These are phyloP conservation scores for Fomitiporia mediterranea DNA, from an alignment of 1,284 basidiomycete species.

Conservation along the genomic window DNA sequence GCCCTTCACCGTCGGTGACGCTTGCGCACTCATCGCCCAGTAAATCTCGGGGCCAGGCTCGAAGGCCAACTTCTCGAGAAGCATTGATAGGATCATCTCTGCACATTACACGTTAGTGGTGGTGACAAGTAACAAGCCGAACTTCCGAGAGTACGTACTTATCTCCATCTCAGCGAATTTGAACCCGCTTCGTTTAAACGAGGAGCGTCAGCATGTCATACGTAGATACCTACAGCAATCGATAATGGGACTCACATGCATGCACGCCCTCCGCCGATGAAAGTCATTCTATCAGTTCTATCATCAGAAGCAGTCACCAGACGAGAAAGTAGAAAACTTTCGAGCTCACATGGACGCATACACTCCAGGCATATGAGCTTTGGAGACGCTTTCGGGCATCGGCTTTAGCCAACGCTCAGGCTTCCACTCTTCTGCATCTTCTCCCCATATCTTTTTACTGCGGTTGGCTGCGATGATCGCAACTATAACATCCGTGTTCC, in stretches of 20 bases:
- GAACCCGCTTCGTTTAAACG: constrained; percentile 13
- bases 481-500: constrained; percentile 18
- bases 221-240: not conserved
- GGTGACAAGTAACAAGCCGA: not conserved
- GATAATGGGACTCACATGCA: constrained; percentile 17
- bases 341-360: constrained; percentile 21
- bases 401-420: constrained; percentile 14
- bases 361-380: constrained; percentile 18
- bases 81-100: constrained; percentile 15
- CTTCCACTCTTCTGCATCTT: constrained; percentile 19
- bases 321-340: not conserved
- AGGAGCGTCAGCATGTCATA: not conserved
- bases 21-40: constrained; percentile 11
- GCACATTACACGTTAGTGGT: not conserved
- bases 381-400: constrained; percentile 11
- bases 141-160: constrained; percentile 2
- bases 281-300: constrained; percentile 13
- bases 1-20: constrained; percentile 2
- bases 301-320: not conserved
- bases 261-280: constrained; percentile 18
- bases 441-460: constrained; percentile 20
- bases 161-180: constrained; percentile 20
- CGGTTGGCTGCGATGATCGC: constrained; percentile 18
- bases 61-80: constrained; percentile 18
- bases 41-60: constrained; percentile 8